phyloP scores from a whole-genome alignment of 1,284 basidiomycete genomes.

The Puccinia hordei region DNA sequence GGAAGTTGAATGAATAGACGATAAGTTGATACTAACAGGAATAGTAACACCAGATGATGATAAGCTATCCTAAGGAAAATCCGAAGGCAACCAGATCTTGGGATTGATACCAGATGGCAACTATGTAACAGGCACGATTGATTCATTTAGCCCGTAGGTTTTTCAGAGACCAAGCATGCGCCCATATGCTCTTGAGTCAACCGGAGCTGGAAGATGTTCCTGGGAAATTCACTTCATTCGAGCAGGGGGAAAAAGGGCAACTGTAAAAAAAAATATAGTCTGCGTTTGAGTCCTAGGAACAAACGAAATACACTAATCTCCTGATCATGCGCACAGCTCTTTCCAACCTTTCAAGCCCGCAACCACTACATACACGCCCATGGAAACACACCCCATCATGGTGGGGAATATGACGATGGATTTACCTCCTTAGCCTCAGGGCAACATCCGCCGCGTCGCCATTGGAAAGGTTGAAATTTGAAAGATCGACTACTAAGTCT shows the following conservation, averaged over 20 bases:
- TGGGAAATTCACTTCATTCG: background rate
- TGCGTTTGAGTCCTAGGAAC: background rate
- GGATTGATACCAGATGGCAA: too few relatives aligned
- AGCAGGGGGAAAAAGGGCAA: background rate
- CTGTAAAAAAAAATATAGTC: background rate
- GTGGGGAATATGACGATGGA: background rate
- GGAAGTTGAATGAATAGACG: background rate
- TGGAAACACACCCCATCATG: background rate
- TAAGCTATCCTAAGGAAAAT: background rate
- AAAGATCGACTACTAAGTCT: background rate
- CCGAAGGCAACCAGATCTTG: background rate
- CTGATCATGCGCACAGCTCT: conserved; percentile 18
- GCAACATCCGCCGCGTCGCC: background rate
- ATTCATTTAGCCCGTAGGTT: background rate
- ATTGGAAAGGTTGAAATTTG: background rate
- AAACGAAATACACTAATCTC: background rate
- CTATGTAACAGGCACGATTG: background rate
- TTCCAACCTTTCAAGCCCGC: background rate
- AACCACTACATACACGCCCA: background rate
- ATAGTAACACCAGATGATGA: background rate
- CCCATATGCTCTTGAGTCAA: background rate
- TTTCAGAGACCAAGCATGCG: background rate
- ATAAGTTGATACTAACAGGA: background rate
- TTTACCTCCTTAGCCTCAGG: background rate
- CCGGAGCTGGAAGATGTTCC: background rate